These are phyloP conservation scores for Hevea brasiliensis DNA, from an alignment of 345 rosid species.

Conservation along the genomic window DNA sequence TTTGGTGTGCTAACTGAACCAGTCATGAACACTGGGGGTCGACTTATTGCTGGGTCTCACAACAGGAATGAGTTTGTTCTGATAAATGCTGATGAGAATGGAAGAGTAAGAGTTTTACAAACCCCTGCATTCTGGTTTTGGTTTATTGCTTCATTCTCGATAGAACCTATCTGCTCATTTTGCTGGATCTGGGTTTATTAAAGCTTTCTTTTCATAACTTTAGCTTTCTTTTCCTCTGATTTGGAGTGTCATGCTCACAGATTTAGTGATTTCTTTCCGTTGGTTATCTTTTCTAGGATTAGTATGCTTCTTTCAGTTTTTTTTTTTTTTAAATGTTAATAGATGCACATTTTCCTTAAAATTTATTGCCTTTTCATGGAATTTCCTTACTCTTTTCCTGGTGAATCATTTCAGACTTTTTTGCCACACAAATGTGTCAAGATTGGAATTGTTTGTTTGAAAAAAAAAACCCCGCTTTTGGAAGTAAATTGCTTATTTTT, in stretches of 20 bases:
- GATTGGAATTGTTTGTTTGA: neutral
- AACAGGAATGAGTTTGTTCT: slow-evolving; percentile 92
- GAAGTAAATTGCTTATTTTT: neutral
- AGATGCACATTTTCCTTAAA: neutral
- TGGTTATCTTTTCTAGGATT: neutral
- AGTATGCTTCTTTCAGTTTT: too few relatives aligned
- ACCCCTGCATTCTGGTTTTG: neutral
- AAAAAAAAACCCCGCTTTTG: neutral
- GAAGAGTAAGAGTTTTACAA: slow-evolving; percentile 50
- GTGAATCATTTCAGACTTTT: neutral
- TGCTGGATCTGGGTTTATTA: slow-evolving; percentile 34
- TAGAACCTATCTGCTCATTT: slow-evolving; percentile 6
- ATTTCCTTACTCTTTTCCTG: neutral
- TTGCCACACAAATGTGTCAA: neutral
- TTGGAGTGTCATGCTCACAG: neutral
- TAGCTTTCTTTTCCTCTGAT: neutral
- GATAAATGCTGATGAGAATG: slow-evolving; percentile 87
- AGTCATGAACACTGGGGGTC: slow-evolving; percentile 81
- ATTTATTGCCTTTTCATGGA: neutral
- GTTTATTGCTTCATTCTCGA: neutral
- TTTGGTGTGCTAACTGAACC: slow-evolving; percentile 13
- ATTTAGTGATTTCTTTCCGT: neutral
- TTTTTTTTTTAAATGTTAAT: neutral
- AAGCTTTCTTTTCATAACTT: neutral
- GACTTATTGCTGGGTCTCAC: slow-evolving; percentile 94